Percentiles rank a stretch among this genome's conserved stretches.
Evolutionary conservation across 1,139 yeast species (phyloP).

Genomic region (Yamadazyma atlantica): DNA sequence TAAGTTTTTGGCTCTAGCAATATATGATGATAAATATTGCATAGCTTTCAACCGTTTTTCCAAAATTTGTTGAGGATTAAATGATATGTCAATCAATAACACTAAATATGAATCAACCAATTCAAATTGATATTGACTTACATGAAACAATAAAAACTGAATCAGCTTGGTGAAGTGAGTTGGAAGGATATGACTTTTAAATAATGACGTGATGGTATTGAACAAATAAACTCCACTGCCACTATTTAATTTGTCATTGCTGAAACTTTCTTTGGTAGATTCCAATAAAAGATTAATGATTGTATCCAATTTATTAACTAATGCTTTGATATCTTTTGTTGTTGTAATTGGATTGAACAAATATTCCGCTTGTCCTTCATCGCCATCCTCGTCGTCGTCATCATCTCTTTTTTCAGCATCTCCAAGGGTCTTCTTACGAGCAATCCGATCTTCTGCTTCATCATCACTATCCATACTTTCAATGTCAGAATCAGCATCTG

Average conservation of each 20-base stretch:
- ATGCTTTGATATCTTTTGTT: slow-evolving; percentile 51
- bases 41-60: slow-evolving; percentile 83
- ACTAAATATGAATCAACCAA: slow-evolving; percentile 85
- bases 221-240: slow-evolving; percentile 76
- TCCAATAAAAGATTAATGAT: slow-evolving; percentile 57
- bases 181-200: slow-evolving; percentile 80
- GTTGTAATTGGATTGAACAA: slow-evolving; percentile 40
- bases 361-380: slow-evolving; percentile 32
- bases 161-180: slow-evolving; percentile 91
- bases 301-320: slow-evolving; percentile 69
- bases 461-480: slow-evolving; percentile 50
- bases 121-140: slow-evolving; percentile 80
- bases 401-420: slow-evolving; percentile 25
- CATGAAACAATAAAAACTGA: slow-evolving; percentile 80
- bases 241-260: slow-evolving; percentile 48
- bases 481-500: slow-evolving; percentile 49
- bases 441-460: slow-evolving; percentile 27
- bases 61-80: slow-evolving; percentile 61
- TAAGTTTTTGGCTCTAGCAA: slow-evolving; percentile 81
- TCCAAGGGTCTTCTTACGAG: slow-evolving; percentile 25
- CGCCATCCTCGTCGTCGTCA: slow-evolving; percentile 26
- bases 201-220: slow-evolving; percentile 71
- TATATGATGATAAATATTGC: slow-evolving; percentile 88
- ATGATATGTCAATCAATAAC: slow-evolving; percentile 77
- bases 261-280: slow-evolving; percentile 50